Percentiles rank a stretch among this genome's conserved stretches.
phyloP scores from a whole-genome alignment of 2,329 filamentous ascomycete genomes.

The Didymella glomerata region DNA sequence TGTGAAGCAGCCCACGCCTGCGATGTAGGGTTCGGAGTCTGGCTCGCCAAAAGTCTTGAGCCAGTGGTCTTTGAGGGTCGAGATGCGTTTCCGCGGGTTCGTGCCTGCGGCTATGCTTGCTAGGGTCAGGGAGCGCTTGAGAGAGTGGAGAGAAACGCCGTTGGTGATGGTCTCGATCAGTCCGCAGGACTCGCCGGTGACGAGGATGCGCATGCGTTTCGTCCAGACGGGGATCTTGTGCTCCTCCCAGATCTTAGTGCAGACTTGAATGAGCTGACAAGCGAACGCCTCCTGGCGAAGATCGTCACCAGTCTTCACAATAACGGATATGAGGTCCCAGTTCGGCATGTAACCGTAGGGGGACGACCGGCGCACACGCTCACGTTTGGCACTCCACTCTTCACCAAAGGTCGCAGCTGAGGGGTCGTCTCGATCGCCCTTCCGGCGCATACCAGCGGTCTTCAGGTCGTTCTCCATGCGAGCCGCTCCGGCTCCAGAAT shows the following conservation, averaged over 20 bases:
- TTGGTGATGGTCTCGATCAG: slow-evolving; percentile 90
- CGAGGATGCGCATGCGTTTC: slow-evolving; percentile 85
- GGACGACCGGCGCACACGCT: slow-evolving; percentile 82
- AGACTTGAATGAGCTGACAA: slow-evolving; percentile 83
- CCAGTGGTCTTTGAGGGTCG: slow-evolving; percentile 83
- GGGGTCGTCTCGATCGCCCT: slow-evolving; percentile 84
- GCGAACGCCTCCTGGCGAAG: slow-evolving; percentile 86
- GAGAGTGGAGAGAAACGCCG: slow-evolving; percentile 83
- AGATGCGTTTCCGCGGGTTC: slow-evolving; percentile 78
- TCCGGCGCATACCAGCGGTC: slow-evolving; percentile 81
- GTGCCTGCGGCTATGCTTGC: slow-evolving; percentile 75
- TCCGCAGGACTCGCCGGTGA: slow-evolving; percentile 84
- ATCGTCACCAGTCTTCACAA: slow-evolving; percentile 86
- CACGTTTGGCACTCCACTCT: slow-evolving; percentile 84
- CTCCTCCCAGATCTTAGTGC: slow-evolving; percentile 82
- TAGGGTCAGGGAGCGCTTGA: slow-evolving; percentile 82
- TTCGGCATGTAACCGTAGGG: slow-evolving; percentile 91
- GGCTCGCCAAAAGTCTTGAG: slow-evolving; percentile 77
- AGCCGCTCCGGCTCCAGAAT: slow-evolving; percentile 76
- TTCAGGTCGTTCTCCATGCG: slow-evolving; percentile 91
- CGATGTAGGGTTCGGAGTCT: slow-evolving; percentile 73
- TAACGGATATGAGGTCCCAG: slow-evolving; percentile 86
- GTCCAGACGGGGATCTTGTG: slow-evolving; percentile 83
- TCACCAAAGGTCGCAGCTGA: slow-evolving; percentile 87
- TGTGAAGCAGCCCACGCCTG: slow-evolving; percentile 80